These are phyloP conservation scores for Ophiostoma sp. DNA, from an alignment of 2,329 filamentous ascomycete genomes.

Conservation along the genomic window DNA sequence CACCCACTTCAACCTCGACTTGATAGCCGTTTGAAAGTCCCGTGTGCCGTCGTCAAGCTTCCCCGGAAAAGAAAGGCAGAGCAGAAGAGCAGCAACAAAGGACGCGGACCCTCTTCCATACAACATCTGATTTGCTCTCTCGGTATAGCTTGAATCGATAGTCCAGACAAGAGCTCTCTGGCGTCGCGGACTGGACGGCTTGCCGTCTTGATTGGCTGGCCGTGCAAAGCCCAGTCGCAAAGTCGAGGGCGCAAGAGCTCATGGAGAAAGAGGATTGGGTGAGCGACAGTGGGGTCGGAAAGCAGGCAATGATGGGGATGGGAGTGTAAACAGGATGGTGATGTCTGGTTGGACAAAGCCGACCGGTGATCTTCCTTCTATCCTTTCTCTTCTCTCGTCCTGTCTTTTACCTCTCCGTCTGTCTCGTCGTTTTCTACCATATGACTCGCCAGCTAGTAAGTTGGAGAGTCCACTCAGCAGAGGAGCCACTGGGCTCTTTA, in stretches of 20 bases:
- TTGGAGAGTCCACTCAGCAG: background rate
- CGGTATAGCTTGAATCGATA: background rate
- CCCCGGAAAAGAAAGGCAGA: background rate
- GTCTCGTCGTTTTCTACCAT: background rate
- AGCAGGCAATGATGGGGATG: background rate
- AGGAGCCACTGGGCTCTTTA: background rate
- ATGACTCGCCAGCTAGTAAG: background rate
- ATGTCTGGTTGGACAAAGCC: constrained; percentile 20
- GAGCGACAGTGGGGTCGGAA: background rate
- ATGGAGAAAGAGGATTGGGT: background rate
- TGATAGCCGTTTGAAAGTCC: background rate
- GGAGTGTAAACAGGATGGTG: background rate
- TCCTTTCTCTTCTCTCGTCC: background rate
- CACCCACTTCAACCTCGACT: background rate
- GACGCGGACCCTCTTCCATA: background rate
- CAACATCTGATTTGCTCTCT: constrained; percentile 1
- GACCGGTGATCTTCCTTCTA: constrained; percentile 3
- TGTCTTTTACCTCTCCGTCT: background rate
- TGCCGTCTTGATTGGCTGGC: constrained; percentile 3
- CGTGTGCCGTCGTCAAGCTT: background rate
- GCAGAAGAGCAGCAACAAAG: background rate
- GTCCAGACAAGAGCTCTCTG: background rate
- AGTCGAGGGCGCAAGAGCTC: background rate
- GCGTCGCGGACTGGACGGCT: background rate
- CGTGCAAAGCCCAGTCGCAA: background rate